These are phyloP conservation scores for Hericium coralloides DNA, from an alignment of 768 basidiomycete genomes.

Conservation along the genomic window DNA sequence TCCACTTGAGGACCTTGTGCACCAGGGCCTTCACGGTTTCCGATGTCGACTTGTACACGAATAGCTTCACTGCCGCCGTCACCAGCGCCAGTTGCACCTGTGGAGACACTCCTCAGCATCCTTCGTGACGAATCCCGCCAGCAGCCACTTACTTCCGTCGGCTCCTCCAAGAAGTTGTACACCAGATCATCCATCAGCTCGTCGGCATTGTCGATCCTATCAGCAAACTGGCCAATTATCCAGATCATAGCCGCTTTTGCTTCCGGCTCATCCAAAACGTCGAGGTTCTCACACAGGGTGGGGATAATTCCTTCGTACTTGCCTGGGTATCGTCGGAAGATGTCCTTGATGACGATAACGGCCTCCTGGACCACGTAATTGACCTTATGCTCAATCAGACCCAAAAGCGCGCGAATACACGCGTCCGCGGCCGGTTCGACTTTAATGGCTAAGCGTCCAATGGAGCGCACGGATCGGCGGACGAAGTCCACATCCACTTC, in stretches of 20 bases:
- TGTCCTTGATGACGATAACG: conserved; percentile 93
- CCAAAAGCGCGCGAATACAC: conserved; percentile 81
- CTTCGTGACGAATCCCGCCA: not conserved
- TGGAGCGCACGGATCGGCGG: conserved; percentile 93
- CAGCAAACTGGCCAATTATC: conserved; percentile 95
- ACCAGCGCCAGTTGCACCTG: conserved; percentile 94
- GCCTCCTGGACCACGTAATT: conserved; percentile 38
- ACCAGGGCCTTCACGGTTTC: conserved; percentile 84
- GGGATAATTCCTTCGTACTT: conserved; percentile 96
- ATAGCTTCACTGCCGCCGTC: conserved; percentile 92
- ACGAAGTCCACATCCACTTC: conserved; percentile 99
- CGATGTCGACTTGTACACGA: conserved; percentile 80
- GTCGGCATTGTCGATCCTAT: conserved; percentile 87
- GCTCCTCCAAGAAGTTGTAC: conserved; percentile 53
- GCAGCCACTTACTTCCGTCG: conserved; percentile 60
- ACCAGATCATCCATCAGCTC: conserved; percentile 28
- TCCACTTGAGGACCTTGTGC: conserved; percentile 93
- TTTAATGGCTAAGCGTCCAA: conserved; percentile 97
- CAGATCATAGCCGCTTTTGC: conserved; percentile 97
- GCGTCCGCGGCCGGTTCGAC: conserved; percentile 81
- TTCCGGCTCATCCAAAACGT: conserved; percentile 90
- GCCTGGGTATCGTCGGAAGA: conserved; percentile 95
- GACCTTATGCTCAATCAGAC: conserved; percentile 88
- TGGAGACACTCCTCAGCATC: not conserved
- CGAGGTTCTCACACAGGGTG: conserved; percentile 85